These are phyloP conservation scores for Schizosaccharomyces pombe DNA, from an alignment of 805 yeast species.

Conservation along the genomic window ASM294v3 CU329670.1:4861501-4862000, in stretches of 20 bases:
- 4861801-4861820: slow-evolving; percentile 26
- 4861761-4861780: not conserved
- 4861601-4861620: not conserved
- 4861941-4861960: slow-evolving; percentile 7
- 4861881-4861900: slow-evolving; percentile 13
- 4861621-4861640: slow-evolving; percentile 42
- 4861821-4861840: slow-evolving; percentile 47
- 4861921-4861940: slow-evolving; percentile 11
- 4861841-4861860: slow-evolving; percentile 73
- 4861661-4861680: slow-evolving; percentile 73
- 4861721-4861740: not conserved
- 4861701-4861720: slow-evolving; percentile 1
- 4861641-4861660: slow-evolving; percentile 65
- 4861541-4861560: slow-evolving; percentile 7
- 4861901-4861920: slow-evolving; percentile 10
- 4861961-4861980: slow-evolving; percentile 15
- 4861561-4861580: slow-evolving; percentile 4
- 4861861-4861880: slow-evolving; percentile 34
- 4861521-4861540: slow-evolving; percentile 7
- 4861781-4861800: not conserved
- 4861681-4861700: slow-evolving; percentile 26
- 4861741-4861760: not conserved
- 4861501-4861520: too few relatives aligned
- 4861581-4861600: not conserved
- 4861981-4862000: slow-evolving; percentile 10